Percentiles rank a stretch among this genome's conserved stretches.
Conservation (phyloP, 768 basidiomycete species). For the Cyclocybe cylindracea region DNA sequence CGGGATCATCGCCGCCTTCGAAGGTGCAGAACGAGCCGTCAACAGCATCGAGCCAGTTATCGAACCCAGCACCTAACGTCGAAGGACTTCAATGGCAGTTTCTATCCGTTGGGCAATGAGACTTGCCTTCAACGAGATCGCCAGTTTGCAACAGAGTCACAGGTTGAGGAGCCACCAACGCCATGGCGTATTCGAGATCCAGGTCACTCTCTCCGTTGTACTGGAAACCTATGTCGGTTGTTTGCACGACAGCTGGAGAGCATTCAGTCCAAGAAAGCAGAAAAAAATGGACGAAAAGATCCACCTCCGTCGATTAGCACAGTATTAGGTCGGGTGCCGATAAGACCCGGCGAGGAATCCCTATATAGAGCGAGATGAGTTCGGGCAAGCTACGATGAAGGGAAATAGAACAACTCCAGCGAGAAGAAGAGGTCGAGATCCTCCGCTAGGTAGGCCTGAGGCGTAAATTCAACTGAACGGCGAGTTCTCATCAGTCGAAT, state of each 20-base stretch:
- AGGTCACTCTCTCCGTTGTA: constrained; percentile 59
- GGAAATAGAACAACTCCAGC: no score
- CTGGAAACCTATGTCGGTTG: constrained; percentile 37
- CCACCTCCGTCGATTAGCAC: no score
- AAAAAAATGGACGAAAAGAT: constrained; percentile 11
- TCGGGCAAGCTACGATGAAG: no score
- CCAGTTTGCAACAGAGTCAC: constrained; percentile 48
- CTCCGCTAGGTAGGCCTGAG: constrained; percentile 41
- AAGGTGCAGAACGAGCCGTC: constrained; percentile 47
- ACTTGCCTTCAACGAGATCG: constrained; percentile 39
- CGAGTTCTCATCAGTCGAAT: constrained; percentile 6
- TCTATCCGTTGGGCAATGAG: not conserved
- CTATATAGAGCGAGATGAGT: no score
- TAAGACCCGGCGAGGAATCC: no score
- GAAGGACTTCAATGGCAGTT: not conserved
- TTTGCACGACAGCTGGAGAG: constrained; percentile 42
- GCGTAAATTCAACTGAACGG: constrained; percentile 49
- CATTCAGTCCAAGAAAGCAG: constrained; percentile 23
- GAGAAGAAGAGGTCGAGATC: constrained; percentile 47
- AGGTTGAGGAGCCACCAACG: constrained; percentile 37
- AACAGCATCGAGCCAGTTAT: constrained; percentile 50
- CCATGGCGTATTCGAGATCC: constrained; percentile 60
- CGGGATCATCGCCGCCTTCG: constrained; percentile 45
- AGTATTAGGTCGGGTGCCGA: no score
- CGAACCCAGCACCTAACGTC: constrained; percentile 42